phyloP scores from a whole-genome alignment of 768 basidiomycete species.

The Mrakia frigida region DNA sequence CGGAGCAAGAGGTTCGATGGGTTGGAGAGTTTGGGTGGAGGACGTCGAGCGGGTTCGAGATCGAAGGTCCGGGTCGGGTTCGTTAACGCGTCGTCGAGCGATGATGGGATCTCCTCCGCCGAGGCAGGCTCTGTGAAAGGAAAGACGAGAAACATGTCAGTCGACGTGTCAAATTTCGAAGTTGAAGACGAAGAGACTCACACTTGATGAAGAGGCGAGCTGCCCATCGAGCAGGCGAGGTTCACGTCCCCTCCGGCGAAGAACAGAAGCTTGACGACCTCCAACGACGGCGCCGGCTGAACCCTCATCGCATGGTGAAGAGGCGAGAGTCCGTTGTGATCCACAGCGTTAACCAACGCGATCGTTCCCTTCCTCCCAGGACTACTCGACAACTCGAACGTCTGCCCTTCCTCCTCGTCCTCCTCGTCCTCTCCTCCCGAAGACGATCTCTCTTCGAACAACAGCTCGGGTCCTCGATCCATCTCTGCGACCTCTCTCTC shows the following conservation, averaged over 20 bases:
- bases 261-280: constrained; percentile 14
- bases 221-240: constrained; percentile 5
- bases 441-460: neutral
- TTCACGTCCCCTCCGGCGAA: constrained; percentile 25
- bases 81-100: neutral
- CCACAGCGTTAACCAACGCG: constrained; percentile 21
- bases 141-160: neutral
- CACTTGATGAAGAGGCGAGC: constrained; percentile 12
- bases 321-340: constrained; percentile 18
- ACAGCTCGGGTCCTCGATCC: neutral
- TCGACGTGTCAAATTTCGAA: neutral
- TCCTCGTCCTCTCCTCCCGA: neutral
- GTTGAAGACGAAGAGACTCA: neutral
- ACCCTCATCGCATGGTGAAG: constrained; percentile 17
- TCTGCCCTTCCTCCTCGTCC: neutral
- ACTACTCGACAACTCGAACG: neutral
- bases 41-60: neutral
- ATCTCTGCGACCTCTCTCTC: neutral
- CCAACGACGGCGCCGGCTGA: neutral
- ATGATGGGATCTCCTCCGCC: constrained; percentile 11
- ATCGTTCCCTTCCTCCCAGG: neutral
- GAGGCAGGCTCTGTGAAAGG: constrained; percentile 13
- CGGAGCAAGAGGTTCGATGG: neutral
- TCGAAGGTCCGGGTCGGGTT: neutral
- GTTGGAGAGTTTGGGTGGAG: neutral